Evolutionary conservation across 2,329 filamentous ascomycete genomes (phyloP).

Genomic region (Pestalotiopsis sp.): DNA sequence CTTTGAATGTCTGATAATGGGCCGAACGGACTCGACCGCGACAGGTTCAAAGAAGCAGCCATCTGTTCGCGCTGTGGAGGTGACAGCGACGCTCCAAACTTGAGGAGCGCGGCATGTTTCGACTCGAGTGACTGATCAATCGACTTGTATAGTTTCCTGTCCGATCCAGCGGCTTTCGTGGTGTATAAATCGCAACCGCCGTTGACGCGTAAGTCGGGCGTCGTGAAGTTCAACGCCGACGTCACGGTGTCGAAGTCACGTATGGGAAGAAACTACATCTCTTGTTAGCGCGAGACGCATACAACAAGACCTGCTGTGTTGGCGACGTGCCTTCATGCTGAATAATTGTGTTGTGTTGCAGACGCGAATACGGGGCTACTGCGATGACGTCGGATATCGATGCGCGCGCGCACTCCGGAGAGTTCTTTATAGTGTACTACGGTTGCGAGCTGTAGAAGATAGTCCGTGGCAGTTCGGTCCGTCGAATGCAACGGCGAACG

Average conservation of each 20-base stretch:
- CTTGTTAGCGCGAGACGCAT: not conserved
- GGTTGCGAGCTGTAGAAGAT: not conserved
- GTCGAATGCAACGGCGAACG: not conserved
- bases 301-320: not conserved
- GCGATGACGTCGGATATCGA: not conserved
- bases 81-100: slow-evolving; percentile 84
- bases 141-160: slow-evolving; percentile 96
- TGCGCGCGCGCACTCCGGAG: not conserved
- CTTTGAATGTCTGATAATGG: slow-evolving; percentile 85
- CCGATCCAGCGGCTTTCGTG: slow-evolving; percentile 90
- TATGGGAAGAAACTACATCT: slow-evolving; percentile 80
- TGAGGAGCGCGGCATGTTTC: slow-evolving; percentile 85
- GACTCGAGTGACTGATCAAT: slow-evolving; percentile 91
- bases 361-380: not conserved
- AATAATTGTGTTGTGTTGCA: not conserved
- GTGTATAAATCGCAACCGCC: slow-evolving; percentile 97
- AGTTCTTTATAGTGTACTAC: not conserved
- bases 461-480: not conserved
- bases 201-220: slow-evolving; percentile 86
- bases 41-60: slow-evolving; percentile 71
- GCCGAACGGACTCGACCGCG: slow-evolving; percentile 88
- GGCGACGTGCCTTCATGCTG: slow-evolving; percentile 18
- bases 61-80: slow-evolving; percentile 77
- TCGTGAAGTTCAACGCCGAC: slow-evolving; percentile 93
- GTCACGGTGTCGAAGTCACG: slow-evolving; percentile 91